Percentiles rank a stretch among this genome's conserved stretches.
phyloP scores from a whole-genome alignment of 2,329 filamentous ascomycete species.

The Ophidiomyces ophidiicola region DNA sequence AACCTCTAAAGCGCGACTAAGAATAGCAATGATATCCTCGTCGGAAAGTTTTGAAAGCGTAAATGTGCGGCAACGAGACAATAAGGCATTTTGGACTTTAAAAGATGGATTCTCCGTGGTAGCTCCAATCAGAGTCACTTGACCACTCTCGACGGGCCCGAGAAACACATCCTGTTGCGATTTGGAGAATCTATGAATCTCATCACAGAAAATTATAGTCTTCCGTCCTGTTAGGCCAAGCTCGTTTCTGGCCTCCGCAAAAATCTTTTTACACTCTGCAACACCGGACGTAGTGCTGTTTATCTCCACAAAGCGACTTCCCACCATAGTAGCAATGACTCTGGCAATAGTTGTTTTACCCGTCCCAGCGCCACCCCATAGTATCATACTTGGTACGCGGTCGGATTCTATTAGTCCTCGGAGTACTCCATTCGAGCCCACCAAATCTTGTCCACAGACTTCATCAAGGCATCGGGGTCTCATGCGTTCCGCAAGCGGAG shows the following conservation, averaged over 20 bases:
- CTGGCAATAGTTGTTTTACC: constrained; percentile 63
- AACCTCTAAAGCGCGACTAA: constrained; percentile 58
- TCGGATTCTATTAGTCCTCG: constrained; percentile 75
- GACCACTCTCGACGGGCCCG: constrained; percentile 79
- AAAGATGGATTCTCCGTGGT: constrained; percentile 97
- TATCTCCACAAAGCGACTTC: constrained; percentile 83
- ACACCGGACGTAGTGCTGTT: constrained; percentile 85
- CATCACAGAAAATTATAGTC: constrained; percentile 95
- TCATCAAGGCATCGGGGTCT: constrained; percentile 72
- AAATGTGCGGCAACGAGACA: constrained; percentile 84
- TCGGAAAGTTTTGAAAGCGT: constrained; percentile 64
- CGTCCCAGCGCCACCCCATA: constrained; percentile 51
- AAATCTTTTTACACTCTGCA: constrained; percentile 83
- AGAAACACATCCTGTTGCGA: constrained; percentile 91
- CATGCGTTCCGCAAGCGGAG: constrained; percentile 89
- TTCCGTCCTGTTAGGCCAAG: constrained; percentile 68
- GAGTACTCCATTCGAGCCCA: constrained; percentile 71
- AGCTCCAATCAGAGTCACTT: constrained; percentile 82
- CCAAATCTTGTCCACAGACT: constrained; percentile 81
- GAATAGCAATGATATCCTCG: constrained; percentile 59
- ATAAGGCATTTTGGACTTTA: constrained; percentile 73
- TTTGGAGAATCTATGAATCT: constrained; percentile 87
- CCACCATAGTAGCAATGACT: constrained; percentile 71
- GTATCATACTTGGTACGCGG: constrained; percentile 82
- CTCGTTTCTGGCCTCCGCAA: constrained; percentile 71